Base-by-base conservation (phyloP, 306 rosid species). In the Ormosia emarginata region DNA sequence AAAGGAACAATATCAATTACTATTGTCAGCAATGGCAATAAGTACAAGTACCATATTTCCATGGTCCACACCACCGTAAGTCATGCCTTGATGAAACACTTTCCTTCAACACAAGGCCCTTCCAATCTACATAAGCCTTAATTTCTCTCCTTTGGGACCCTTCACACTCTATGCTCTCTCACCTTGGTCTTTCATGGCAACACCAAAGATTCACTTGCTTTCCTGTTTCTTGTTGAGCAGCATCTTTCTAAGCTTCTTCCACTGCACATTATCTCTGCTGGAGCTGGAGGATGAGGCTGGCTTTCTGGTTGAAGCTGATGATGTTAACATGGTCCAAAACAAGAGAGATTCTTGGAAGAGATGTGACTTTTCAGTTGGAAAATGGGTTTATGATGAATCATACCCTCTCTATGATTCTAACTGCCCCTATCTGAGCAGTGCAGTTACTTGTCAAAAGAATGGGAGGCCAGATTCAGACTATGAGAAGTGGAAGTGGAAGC, bases 381-480 rank as follows among this genome's bases (percentile, higher is more conserved):
- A 92, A 85, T 94, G 98, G 98, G 80, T 90, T 83, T 90, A 80
- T 52, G 98, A 94, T 87, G 89, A 84, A 55, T 85, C 98, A 14
- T 94, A 94, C 81, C 98, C 97, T 77, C 92, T 94, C 50, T 94
- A 94, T 57, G 98, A 94, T 74, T 52, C 95, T 0, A 75, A 63
- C 14, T 94, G 97, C 30, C 91, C 98, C 0, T 94, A 92, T 88
- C 92, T 94, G 0, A 92, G 93, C 73, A 62, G 90, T 24, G 89
- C 95, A 2, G 97, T 94, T 41, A 87, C 95, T 76, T 92, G 97
- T 80, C 98, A 83, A 24, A 90, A 78, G 71, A 92, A 94, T 85
- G 98, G 98, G 24, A 86, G 98, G 74, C 98, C 98, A 1, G 98
- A 92, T 86, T 94, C 94, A 7, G 91, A 92, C 57, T 92, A 94